A percentile compares a stretch with the other conserved stretches of the same genome.
Conservation (phyloP, 768 basidiomycete genomes). For the Termitomyces sp. region DNA sequence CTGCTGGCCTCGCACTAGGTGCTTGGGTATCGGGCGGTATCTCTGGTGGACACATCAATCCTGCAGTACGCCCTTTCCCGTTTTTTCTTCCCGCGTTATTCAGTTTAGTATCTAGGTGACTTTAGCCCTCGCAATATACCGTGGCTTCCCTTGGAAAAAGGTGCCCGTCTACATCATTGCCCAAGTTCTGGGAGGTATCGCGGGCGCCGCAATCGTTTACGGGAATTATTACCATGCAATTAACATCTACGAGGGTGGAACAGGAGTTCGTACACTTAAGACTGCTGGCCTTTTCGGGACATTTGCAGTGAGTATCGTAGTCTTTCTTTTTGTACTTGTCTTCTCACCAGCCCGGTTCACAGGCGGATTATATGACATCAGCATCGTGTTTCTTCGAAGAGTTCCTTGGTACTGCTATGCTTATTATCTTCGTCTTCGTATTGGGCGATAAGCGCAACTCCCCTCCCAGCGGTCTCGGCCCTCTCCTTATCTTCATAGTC, state of each 20-base stretch:
- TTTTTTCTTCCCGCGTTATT: neutral
- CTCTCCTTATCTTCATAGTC: slow-evolving; percentile 51
- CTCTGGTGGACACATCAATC: slow-evolving; percentile 76
- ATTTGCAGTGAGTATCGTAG: slow-evolving; percentile 44
- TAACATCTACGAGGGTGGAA: slow-evolving; percentile 58
- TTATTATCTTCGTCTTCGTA: slow-evolving; percentile 52
- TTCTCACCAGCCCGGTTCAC: neutral
- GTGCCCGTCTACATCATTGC: slow-evolving; percentile 68
- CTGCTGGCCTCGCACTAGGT: slow-evolving; percentile 56
- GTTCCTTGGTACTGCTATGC: slow-evolving; percentile 55
- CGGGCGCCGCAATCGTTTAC: slow-evolving; percentile 59
- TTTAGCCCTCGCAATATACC: slow-evolving; percentile 61
- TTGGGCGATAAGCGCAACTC: slow-evolving; percentile 49
- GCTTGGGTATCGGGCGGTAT: slow-evolving; percentile 66
- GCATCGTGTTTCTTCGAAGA: slow-evolving; percentile 43
- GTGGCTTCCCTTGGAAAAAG: slow-evolving; percentile 78
- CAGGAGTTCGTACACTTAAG: slow-evolving; percentile 45
- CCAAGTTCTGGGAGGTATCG: slow-evolving; percentile 61
- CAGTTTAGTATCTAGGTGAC: slow-evolving; percentile 47
- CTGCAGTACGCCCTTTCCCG: slow-evolving; percentile 43
- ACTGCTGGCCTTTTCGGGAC: slow-evolving; percentile 61
- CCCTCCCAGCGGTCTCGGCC: slow-evolving; percentile 47
- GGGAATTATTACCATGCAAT: slow-evolving; percentile 72
- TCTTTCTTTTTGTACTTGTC: neutral
- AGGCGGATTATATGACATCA: slow-evolving; percentile 36